A percentile compares a stretch with the other conserved stretches of the same genome.
Conservation (phyloP, 805 yeast species). For the Suhomyces xylopsoci region DNA sequence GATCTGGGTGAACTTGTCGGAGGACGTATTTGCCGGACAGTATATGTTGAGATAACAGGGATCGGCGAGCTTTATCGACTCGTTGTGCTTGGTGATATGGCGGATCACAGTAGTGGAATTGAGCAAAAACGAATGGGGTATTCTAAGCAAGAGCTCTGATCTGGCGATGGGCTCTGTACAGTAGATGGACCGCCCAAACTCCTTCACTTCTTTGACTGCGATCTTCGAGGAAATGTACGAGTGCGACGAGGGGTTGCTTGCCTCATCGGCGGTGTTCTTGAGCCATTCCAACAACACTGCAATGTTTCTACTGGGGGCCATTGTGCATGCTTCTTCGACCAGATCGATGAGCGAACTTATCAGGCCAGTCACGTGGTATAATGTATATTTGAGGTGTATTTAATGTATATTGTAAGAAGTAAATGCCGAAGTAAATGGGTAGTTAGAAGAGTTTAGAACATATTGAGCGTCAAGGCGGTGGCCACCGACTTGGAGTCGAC, state of each 20-base stretch:
- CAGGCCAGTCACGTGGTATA: not conserved
- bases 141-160: constrained; percentile 48
- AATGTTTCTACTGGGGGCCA: constrained; percentile 8
- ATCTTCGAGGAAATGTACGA: constrained; percentile 40
- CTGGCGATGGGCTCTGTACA: constrained; percentile 35
- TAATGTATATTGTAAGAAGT: not conserved
- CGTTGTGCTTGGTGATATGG: constrained; percentile 39
- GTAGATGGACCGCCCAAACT: constrained; percentile 63
- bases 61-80: constrained; percentile 29
- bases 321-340: not conserved
- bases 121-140: constrained; percentile 57
- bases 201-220: constrained; percentile 36
- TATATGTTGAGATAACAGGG: constrained; percentile 17
- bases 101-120: constrained; percentile 52
- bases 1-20: constrained; percentile 25
- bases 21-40: constrained; percentile 20
- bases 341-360: not conserved
- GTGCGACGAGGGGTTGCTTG: constrained; percentile 16
- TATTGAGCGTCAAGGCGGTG: constrained; percentile 53
- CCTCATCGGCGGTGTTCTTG: constrained; percentile 21
- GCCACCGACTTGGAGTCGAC: constrained; percentile 59
- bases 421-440: not conserved
- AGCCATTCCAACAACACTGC: constrained; percentile 27
- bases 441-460: constrained; percentile 24
- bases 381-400: not conserved